Percentiles rank a stretch among this genome's conserved stretches.
Evolutionary conservation across 1,284 basidiomycete species (phyloP).

Genomic region (Ganoderma lucidum): DNA sequence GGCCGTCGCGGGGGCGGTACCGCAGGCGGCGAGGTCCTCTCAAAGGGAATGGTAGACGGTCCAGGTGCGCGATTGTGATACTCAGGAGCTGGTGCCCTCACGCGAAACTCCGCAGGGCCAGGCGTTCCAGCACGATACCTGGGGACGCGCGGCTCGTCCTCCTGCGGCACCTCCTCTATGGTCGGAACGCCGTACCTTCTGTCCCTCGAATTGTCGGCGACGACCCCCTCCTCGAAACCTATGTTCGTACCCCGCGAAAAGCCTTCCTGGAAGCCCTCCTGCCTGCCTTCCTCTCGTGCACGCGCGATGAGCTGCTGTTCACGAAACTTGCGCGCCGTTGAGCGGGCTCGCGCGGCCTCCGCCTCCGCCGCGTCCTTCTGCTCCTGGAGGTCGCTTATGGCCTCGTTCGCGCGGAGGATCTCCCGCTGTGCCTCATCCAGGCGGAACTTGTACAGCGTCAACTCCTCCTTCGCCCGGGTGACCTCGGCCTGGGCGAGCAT

Average conservation of each 20-base stretch:
- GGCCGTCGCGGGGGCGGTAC: conserved; percentile 17
- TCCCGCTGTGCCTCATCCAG: conserved; percentile 57
- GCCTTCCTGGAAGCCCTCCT: conserved; percentile 51
- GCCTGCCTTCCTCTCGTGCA: conserved; percentile 54
- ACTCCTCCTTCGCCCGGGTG: conserved; percentile 49
- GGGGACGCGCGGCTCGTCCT: conserved; percentile 31
- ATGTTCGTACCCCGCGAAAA: conserved; percentile 43
- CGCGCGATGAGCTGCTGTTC: conserved; percentile 50
- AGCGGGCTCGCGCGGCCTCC: conserved; percentile 52
- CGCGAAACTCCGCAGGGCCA: conserved; percentile 21
- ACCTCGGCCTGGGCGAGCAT: conserved; percentile 51
- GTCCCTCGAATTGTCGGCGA: conserved; percentile 16
- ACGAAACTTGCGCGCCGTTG: conserved; percentile 50
- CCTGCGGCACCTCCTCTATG: conserved; percentile 29
- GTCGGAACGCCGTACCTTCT: conserved; percentile 21
- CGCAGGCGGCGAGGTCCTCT: conserved; percentile 10
- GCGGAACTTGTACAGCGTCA: conserved; percentile 54
- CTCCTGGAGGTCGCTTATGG: conserved; percentile 50
- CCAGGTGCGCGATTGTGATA: conserved; percentile 21
- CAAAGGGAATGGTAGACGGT: conserved; percentile 15
- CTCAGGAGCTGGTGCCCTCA: conserved; percentile 25
- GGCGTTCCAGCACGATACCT: conserved; percentile 27
- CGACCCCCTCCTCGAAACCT: conserved; percentile 32
- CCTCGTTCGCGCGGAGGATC: conserved; percentile 55
- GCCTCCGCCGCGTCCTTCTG: conserved; percentile 54